phyloP scores from a whole-genome alignment of 108 stramenopile genomes.

The Cyclotella cryptica region DNA sequence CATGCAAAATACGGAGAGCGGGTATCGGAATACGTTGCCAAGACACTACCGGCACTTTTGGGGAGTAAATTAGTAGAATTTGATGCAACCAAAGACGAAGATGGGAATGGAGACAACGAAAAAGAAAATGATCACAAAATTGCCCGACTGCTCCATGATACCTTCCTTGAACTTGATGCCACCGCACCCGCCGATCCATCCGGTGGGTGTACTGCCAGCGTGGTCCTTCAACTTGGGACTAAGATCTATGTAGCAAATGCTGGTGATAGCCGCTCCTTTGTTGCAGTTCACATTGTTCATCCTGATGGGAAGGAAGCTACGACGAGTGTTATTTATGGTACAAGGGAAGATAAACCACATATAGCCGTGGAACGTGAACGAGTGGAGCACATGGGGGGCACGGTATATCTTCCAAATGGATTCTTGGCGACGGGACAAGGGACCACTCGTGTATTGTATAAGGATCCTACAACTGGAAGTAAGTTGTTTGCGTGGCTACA shows the following conservation, averaged over 20 bases:
- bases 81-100: constrained; percentile 18
- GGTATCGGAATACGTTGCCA: constrained; percentile 74
- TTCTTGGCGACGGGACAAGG: constrained; percentile 46
- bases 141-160: constrained; percentile 58
- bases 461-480: constrained; percentile 60
- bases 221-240: constrained; percentile 68
- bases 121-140: constrained; percentile 40
- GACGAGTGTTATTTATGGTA: constrained; percentile 70
- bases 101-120: constrained; percentile 7
- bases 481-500: constrained; percentile 2
- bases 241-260: constrained; percentile 85
- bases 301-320: constrained; percentile 19
- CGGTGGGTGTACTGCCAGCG: constrained; percentile 79
- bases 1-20: constrained; percentile 77
- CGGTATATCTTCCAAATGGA: constrained; percentile 70
- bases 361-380: constrained; percentile 70
- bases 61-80: constrained; percentile 26
- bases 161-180: constrained; percentile 79
- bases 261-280: constrained; percentile 77
- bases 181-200: constrained; percentile 61
- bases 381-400: constrained; percentile 76
- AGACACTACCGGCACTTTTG: constrained; percentile 65
- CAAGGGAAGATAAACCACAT: constrained; percentile 77
- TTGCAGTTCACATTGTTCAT: constrained; percentile 66
- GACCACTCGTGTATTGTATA: constrained; percentile 64